These are phyloP conservation scores for Mycocalia duriaeana DNA, from an alignment of 1,284 basidiomycete genomes.

Conservation along the genomic window DNA sequence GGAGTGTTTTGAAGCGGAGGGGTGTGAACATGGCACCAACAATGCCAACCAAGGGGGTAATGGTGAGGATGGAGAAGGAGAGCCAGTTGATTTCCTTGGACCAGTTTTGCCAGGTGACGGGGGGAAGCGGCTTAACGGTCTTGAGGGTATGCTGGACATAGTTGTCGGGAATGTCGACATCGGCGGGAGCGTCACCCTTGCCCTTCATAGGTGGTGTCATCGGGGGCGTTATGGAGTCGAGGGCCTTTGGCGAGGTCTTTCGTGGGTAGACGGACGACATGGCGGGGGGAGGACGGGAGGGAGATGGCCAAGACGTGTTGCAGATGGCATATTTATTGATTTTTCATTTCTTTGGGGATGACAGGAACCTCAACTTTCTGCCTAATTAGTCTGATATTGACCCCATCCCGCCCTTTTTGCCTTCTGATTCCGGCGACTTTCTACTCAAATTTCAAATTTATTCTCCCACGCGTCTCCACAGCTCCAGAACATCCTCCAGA, in stretches of 20 bases:
- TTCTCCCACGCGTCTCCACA: no score
- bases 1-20: conserved; percentile 62
- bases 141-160: conserved; percentile 84
- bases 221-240: conserved; percentile 10
- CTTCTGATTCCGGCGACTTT: no score
- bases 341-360: no score
- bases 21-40: conserved; percentile 60
- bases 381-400: no score
- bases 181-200: conserved; percentile 37
- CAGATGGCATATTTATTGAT: no score
- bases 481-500: no score
- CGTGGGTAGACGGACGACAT: conserved; percentile 25
- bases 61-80: conserved; percentile 56
- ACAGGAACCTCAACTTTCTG: no score
- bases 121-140: conserved; percentile 72
- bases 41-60: conserved; percentile 69
- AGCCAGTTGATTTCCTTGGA: conserved; percentile 74
- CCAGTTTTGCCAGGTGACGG: conserved; percentile 67
- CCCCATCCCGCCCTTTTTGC: no score
- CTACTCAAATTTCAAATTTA: no score
- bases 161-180: conserved; percentile 80
- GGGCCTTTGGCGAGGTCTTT: conserved; percentile 11
- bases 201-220: conserved; percentile 8
- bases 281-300: not conserved
- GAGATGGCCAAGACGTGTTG: no score